These are phyloP conservation scores for Lunasporangiospora selenospora DNA, from an alignment of 192 early-diverging fungal species.

Conservation along the genomic window DNA sequence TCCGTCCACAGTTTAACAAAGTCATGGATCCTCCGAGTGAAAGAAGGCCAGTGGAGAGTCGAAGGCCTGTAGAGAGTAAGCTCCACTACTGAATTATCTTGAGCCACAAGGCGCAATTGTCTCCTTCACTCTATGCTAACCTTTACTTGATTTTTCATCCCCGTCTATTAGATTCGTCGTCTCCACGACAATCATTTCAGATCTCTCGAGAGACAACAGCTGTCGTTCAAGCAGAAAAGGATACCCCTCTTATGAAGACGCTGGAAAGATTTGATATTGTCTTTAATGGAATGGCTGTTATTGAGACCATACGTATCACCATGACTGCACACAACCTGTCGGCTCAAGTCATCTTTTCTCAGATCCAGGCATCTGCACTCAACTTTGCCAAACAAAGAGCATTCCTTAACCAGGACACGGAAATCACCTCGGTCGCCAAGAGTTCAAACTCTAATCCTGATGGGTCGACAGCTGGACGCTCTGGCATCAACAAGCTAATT, in stretches of 20 bases:
- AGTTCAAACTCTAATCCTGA: conserved; percentile 44
- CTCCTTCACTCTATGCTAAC: not conserved
- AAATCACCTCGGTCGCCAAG: conserved; percentile 39
- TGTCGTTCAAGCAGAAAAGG: conserved; percentile 2
- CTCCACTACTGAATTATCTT: too few relatives aligned
- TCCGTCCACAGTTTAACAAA: conserved; percentile 43
- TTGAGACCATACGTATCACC: conserved; percentile 52
- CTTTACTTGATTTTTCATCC: not conserved
- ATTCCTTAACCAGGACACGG: conserved; percentile 34
- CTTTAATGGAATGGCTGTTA: conserved; percentile 49
- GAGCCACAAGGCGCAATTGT: too few relatives aligned
- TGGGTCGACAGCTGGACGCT: conserved; percentile 19
- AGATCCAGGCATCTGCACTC: conserved; percentile 52
- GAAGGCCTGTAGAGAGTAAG: conserved; percentile 37
- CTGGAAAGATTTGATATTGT: conserved; percentile 53
- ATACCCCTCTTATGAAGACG: conserved; percentile 17
- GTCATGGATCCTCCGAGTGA: conserved; percentile 8
- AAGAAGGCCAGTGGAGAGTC: conserved; percentile 16
- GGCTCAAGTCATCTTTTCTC: conserved; percentile 46
- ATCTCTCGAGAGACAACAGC: conserved; percentile 28
- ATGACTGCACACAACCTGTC: conserved; percentile 55
- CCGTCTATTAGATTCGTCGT: conserved; percentile 20
- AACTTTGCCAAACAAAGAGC: conserved; percentile 48
- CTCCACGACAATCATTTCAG: conserved; percentile 36
- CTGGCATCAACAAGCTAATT: conserved; percentile 41